phyloP scores from a whole-genome alignment of 257 asterid species.

The Thymus quinquecostatus region DNA sequence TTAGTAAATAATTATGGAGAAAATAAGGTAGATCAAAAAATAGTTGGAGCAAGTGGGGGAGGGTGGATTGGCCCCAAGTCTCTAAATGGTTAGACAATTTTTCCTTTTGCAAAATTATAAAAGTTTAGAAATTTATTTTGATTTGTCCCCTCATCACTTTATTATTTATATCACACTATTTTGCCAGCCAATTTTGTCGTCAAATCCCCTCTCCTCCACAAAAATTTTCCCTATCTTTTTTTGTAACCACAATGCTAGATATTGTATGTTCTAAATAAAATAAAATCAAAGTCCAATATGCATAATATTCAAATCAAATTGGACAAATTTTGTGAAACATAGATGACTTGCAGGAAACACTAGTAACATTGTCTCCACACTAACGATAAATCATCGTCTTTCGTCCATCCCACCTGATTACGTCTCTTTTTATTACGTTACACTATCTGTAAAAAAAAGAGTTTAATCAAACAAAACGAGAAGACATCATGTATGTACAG shows the following conservation, averaged over 20 bases:
- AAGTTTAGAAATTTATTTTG: slow-evolving; percentile 12
- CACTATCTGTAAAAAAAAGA: no score
- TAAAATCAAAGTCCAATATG: background rate
- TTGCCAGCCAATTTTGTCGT: slow-evolving; percentile 34
- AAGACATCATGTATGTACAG: no score
- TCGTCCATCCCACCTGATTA: no score
- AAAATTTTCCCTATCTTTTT: background rate
- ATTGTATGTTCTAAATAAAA: no score
- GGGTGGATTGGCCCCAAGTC: slow-evolving; percentile 19
- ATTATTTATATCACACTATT: slow-evolving; percentile 2
- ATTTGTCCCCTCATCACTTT: slow-evolving; percentile 30
- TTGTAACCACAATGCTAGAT: background rate
- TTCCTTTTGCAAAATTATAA: slow-evolving; percentile 13
- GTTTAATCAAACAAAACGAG: no score
- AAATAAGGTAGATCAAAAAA: no score
- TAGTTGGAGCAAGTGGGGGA: background rate
- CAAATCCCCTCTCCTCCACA: slow-evolving; percentile 26
- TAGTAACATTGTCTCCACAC: no score
- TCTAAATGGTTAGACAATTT: slow-evolving; percentile 26
- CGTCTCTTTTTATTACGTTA: no score
- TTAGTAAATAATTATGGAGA: no score
- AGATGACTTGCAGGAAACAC: background rate
- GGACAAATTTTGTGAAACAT: background rate
- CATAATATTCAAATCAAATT: background rate
- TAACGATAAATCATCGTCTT: no score